Evolutionary conservation across 2,329 filamentous ascomycete species (phyloP).

Genomic region (Alternaria ventricosa): DNA sequence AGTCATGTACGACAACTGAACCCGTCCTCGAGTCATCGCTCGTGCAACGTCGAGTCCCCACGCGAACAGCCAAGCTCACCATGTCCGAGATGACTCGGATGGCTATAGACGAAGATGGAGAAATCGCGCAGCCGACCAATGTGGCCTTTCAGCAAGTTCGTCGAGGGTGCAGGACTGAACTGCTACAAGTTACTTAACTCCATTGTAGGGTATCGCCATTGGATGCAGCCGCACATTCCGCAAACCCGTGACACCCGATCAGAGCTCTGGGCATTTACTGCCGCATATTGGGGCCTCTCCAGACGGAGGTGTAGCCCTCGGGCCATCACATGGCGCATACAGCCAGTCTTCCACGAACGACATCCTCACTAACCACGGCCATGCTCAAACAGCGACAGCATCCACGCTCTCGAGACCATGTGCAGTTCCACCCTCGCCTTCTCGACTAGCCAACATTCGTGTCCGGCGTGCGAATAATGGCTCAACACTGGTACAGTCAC

Average conservation of each 20-base stretch:
- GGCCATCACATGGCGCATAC: background rate
- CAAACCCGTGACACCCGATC: conserved; percentile 9
- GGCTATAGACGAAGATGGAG: background rate
- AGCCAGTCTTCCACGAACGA: background rate
- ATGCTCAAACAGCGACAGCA: background rate
- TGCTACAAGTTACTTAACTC: conserved; percentile 7
- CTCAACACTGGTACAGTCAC: conserved; percentile 31
- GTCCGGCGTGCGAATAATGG: conserved; percentile 28
- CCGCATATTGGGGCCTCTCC: background rate
- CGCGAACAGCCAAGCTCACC: background rate
- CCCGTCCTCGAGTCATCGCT: background rate
- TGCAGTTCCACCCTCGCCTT: conserved; percentile 1
- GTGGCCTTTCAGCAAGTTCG: conserved; percentile 18
- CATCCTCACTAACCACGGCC: background rate
- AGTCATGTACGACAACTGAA: conserved; percentile 3
- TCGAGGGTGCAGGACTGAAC: background rate
- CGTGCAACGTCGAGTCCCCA: background rate
- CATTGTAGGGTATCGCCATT: conserved; percentile 8
- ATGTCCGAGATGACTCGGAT: background rate
- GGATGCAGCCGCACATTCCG: background rate
- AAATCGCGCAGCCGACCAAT: background rate
- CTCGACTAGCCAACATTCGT: conserved; percentile 28
- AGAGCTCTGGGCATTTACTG: background rate
- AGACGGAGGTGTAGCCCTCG: conserved; percentile 6
- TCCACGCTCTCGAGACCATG: background rate